Conservation (phyloP, 2,329 filamentous ascomycete species). For the Fonsecaea multimorphosa region DNA sequence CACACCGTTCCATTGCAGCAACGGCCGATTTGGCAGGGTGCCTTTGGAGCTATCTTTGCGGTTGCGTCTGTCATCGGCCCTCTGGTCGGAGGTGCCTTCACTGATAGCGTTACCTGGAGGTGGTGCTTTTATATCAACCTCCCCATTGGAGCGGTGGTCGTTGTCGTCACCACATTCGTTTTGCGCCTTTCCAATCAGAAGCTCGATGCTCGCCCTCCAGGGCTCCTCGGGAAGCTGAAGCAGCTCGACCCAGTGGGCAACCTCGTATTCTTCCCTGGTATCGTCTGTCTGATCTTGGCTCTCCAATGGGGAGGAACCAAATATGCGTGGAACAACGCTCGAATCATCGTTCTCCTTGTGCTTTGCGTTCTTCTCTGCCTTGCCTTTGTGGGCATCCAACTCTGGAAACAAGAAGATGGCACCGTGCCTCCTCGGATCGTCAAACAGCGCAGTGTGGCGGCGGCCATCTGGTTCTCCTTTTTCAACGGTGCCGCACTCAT, state of each 20-base stretch:
- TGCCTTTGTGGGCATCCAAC: constrained; percentile 56
- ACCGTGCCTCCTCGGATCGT: constrained; percentile 48
- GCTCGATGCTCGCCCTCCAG: constrained; percentile 37
- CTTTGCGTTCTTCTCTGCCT: constrained; percentile 48
- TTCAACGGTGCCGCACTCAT: constrained; percentile 45
- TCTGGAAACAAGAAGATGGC: constrained; percentile 55
- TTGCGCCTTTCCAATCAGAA: constrained; percentile 28
- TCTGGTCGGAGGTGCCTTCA: constrained; percentile 52
- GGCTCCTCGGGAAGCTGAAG: constrained; percentile 7
- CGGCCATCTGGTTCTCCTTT: constrained; percentile 45
- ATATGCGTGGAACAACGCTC: constrained; percentile 51
- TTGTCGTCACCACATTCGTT: constrained; percentile 35
- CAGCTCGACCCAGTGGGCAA: constrained; percentile 46
- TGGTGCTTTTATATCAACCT: constrained; percentile 41
- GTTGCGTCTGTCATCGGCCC: constrained; percentile 50
- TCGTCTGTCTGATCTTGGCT: constrained; percentile 46
- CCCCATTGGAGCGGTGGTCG: constrained; percentile 46
- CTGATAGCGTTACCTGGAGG: constrained; percentile 43
- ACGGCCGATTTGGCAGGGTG: constrained; percentile 37
- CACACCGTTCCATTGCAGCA: constrained; percentile 39
- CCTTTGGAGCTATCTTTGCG: constrained; percentile 41
- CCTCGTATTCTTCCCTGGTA: constrained; percentile 44
- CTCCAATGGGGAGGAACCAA: constrained; percentile 52
- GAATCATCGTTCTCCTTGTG: constrained; percentile 56
- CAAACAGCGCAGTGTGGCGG: constrained; percentile 45